Conservation (phyloP, 2,329 filamentous ascomycete species). For the Mycosphaerelloides madeirae region DNA sequence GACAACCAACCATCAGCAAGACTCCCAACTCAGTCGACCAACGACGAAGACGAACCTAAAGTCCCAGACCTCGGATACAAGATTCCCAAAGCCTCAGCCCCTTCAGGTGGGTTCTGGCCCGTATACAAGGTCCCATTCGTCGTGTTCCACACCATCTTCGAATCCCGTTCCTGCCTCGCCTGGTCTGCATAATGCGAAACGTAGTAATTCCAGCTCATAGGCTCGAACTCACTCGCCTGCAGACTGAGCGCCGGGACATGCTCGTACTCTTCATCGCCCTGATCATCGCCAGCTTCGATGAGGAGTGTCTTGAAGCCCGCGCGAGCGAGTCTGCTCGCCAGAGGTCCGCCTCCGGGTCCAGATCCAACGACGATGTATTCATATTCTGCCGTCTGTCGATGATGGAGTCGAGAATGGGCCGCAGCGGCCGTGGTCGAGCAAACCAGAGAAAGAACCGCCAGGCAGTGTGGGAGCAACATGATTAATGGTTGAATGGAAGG, state of each 20-base stretch:
- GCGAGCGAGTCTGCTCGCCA: slow-evolving; percentile 56
- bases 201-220: slow-evolving; percentile 59
- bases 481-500: no score
- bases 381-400: slow-evolving; percentile 35
- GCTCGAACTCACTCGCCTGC: slow-evolving; percentile 52
- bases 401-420: no score
- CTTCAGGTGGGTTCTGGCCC: slow-evolving; percentile 50
- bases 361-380: slow-evolving; percentile 63
- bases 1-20: no score
- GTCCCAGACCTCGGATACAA: slow-evolving; percentile 56
- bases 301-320: slow-evolving; percentile 57
- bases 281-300: slow-evolving; percentile 57
- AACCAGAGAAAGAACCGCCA: no score
- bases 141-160: slow-evolving; percentile 52
- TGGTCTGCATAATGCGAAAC: slow-evolving; percentile 59
- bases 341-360: slow-evolving; percentile 55
- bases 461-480: no score
- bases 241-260: slow-evolving; percentile 53
- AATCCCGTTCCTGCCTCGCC: slow-evolving; percentile 50
- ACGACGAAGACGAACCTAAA: slow-evolving; percentile 26
- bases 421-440: no score
- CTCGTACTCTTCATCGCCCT: slow-evolving; percentile 49
- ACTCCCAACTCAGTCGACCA: background rate
- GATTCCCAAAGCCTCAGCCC: slow-evolving; percentile 50
- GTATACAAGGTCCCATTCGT: slow-evolving; percentile 47